Evolutionary conservation across 495 filamentous ascomycete species (phyloP).

Genomic region (Entonaema liquescens): DNA sequence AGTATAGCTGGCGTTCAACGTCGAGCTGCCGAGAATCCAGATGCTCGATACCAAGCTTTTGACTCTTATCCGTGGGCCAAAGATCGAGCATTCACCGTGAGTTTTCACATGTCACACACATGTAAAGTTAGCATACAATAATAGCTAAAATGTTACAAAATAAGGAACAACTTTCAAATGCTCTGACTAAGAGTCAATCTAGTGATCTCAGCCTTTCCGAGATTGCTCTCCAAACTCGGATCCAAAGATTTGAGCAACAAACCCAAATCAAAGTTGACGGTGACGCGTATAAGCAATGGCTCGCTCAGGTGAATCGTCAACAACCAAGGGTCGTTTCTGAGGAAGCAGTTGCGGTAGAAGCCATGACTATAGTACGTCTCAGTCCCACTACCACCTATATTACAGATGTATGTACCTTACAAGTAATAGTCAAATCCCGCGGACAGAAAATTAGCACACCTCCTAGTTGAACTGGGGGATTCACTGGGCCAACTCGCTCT

Average conservation of each 20-base stretch:
- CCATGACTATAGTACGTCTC: slow-evolving; percentile 30
- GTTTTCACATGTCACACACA: slow-evolving; percentile 3
- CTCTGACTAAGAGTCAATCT: slow-evolving; percentile 14
- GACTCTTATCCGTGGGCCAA: slow-evolving; percentile 47
- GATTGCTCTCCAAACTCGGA: slow-evolving; percentile 52
- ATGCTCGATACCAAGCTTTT: slow-evolving; percentile 42
- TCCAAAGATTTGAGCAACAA: slow-evolving; percentile 55
- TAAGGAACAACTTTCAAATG: slow-evolving; percentile 33
- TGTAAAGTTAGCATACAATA: neutral
- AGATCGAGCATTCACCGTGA: slow-evolving; percentile 48
- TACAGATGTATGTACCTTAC: neutral
- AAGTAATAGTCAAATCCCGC: slow-evolving; percentile 32
- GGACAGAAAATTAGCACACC: slow-evolving; percentile 42
- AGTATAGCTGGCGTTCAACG: slow-evolving; percentile 39
- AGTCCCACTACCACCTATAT: neutral
- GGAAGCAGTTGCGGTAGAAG: slow-evolving; percentile 33
- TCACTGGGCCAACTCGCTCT: slow-evolving; percentile 31
- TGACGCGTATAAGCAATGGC: slow-evolving; percentile 48
- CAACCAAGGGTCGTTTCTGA: slow-evolving; percentile 40
- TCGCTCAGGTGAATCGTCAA: slow-evolving; percentile 19
- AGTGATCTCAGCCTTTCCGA: slow-evolving; percentile 39
- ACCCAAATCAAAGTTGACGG: slow-evolving; percentile 49
- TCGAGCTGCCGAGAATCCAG: slow-evolving; percentile 39
- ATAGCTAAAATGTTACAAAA: slow-evolving; percentile 8
- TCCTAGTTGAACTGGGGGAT: slow-evolving; percentile 41